Percentiles rank a stretch among this genome's conserved stretches.
Evolutionary conservation across 345 rosid genomes (phyloP).

Genomic region (Eucalyptus sideroxylon): DNA sequence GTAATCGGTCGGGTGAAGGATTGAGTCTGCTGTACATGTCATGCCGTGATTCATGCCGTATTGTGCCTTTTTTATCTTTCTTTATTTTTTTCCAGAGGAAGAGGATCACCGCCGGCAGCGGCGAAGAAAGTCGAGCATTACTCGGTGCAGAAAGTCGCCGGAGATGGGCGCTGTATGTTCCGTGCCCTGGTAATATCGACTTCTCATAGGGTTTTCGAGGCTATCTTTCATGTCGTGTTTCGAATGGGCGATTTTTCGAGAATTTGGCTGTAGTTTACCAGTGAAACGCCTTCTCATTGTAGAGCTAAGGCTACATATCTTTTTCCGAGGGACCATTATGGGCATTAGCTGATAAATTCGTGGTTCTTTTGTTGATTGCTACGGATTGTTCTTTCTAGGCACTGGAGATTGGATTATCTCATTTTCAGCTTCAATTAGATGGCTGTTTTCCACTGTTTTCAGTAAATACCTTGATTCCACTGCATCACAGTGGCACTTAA

Average conservation of each 20-base stretch:
- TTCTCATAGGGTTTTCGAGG: background rate
- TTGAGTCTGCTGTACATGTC: background rate
- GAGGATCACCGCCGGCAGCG: conserved; percentile 16
- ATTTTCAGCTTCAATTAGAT: background rate
- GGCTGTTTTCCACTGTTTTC: background rate
- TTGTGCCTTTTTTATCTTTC: background rate
- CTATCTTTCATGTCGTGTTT: background rate
- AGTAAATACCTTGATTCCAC: background rate
- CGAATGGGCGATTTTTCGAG: background rate
- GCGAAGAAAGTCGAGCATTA: conserved; percentile 52
- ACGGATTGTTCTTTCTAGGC: background rate
- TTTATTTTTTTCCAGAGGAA: background rate
- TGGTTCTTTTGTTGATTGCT: background rate
- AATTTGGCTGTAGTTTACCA: background rate
- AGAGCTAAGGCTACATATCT: background rate
- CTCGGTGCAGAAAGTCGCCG: conserved; percentile 64
- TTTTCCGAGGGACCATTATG: background rate
- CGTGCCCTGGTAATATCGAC: conserved; percentile 57
- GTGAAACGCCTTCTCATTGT: background rate
- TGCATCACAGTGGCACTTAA: background rate
- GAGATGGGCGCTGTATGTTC: conserved; percentile 88
- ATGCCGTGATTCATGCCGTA: background rate
- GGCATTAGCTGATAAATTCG: background rate
- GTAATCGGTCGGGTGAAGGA: background rate
- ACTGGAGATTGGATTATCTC: background rate